phyloP scores from a whole-genome alignment of 495 filamentous ascomycete genomes.

The Talaromyces trachyspermus region DNA sequence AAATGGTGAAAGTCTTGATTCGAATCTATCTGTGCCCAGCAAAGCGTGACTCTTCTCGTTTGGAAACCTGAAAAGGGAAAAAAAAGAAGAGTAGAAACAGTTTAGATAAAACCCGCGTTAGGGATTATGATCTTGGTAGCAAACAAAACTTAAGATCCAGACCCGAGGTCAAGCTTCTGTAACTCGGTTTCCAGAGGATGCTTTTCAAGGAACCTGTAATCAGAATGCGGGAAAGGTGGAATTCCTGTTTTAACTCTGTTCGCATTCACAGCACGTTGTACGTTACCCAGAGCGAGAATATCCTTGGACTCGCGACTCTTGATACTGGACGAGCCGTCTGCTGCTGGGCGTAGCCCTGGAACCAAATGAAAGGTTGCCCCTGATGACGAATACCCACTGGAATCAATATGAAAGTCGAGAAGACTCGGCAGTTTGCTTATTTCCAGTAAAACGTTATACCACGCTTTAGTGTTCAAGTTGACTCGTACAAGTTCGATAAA shows the following conservation, averaged over 20 bases:
- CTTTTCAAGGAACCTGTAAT: neutral
- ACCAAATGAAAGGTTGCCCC: neutral
- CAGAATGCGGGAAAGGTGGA: neutral
- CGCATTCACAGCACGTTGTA: neutral
- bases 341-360: neutral
- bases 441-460: neutral
- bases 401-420: neutral
- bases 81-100: too few species aligned
- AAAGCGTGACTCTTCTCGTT: too few species aligned
- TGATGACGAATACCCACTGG: neutral
- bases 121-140: too few species aligned
- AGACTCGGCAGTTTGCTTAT: neutral
- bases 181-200: neutral
- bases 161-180: too few species aligned
- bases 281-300: neutral
- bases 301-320: neutral
- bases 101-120: too few species aligned
- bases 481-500: neutral
- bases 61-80: too few species aligned
- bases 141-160: too few species aligned
- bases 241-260: neutral
- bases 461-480: neutral
- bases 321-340: neutral
- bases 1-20: too few species aligned
- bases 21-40: too few species aligned